Conservation (phyloP, 352 stramenopile species). For the Pythium oligandrum region DNA sequence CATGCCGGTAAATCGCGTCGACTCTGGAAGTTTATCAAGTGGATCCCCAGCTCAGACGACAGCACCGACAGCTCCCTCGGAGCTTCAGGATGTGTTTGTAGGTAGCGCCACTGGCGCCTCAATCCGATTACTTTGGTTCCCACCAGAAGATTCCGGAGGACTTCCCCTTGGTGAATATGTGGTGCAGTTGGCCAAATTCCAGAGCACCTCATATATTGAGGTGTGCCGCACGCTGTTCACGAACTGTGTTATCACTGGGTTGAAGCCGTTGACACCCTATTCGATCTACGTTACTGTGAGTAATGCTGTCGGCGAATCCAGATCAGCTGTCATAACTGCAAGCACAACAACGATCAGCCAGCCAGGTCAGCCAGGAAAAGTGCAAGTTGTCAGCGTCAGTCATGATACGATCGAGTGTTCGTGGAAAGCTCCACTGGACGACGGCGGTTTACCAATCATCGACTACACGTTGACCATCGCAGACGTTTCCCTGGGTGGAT, state of each 20-base stretch:
- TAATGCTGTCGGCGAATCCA: slow-evolving; percentile 38
- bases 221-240: slow-evolving; percentile 19
- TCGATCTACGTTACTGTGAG: slow-evolving; percentile 31
- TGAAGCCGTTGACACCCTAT: slow-evolving; percentile 32
- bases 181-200: slow-evolving; percentile 21
- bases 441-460: slow-evolving; percentile 29
- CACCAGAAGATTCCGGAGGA: slow-evolving; percentile 39
- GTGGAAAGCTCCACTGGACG: slow-evolving; percentile 24
- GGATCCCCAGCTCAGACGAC: slow-evolving; percentile 24
- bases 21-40: slow-evolving; percentile 22
- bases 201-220: slow-evolving; percentile 16
- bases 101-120: slow-evolving; percentile 28
- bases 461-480: slow-evolving; percentile 22
- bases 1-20: slow-evolving; percentile 23
- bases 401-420: slow-evolving; percentile 18
- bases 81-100: slow-evolving; percentile 18
- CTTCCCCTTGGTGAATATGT: slow-evolving; percentile 30
- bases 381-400: no score
- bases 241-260: slow-evolving; percentile 19
- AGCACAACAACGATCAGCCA: no score
- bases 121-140: slow-evolving; percentile 29
- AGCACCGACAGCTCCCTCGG: slow-evolving; percentile 23
- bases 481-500: neutral
- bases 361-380: no score
- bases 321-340: no score